Base-by-base conservation (phyloP, 345 rosid genomes). In the Cardiospermum halicacabum region DNA sequence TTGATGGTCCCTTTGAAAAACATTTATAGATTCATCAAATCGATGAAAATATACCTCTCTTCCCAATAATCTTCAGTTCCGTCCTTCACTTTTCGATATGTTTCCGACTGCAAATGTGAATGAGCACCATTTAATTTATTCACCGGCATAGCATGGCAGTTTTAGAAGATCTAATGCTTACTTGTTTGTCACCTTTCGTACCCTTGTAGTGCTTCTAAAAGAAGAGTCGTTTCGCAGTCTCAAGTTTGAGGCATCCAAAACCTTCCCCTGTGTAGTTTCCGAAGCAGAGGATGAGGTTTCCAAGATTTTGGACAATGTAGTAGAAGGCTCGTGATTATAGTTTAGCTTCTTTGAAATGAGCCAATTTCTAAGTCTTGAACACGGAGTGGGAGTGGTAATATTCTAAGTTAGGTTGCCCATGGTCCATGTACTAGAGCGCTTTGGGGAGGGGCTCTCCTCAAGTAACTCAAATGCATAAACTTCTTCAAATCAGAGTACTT, bases 361-460 rank as follows among this genome's bases (percentile, higher is more conserved):
- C 97, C 95, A 91, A 59, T 83, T 87, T 72, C 87, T 88, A 73
- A 91, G 75, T 82, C 86, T 79, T 53, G 92, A 81, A 25, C 93
- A 76, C 66, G 89, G 19, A 64, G 68, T 77, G 39, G 96, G 89
- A 57, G 86, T 31, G 62, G 67, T 59, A 36, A 51, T 63, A 47
- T 40, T 19, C 58, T 81, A 79, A 73, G 59, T 69, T 80, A 75
- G 82, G 27, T 77, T 75, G 60, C 86, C 77, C 15, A 58, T 64
- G 40, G 75, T 76, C 97, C 99, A 91, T 36, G 92, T 91, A 74
- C 67, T 60, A 61, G 64, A 65, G 43, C 70, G 80, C 61, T 94
- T 91, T 8, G 99, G 99, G n/a, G 99, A 94, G 18, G 99, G 97
- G 74, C 99, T 94, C 84, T 94, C 99, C 75, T 94, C 99, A 40